Percentiles rank a stretch among this genome's conserved stretches.
Evolutionary conservation across 306 rosid genomes (phyloP).

Genomic region (Lathyrus aphaca): DNA sequence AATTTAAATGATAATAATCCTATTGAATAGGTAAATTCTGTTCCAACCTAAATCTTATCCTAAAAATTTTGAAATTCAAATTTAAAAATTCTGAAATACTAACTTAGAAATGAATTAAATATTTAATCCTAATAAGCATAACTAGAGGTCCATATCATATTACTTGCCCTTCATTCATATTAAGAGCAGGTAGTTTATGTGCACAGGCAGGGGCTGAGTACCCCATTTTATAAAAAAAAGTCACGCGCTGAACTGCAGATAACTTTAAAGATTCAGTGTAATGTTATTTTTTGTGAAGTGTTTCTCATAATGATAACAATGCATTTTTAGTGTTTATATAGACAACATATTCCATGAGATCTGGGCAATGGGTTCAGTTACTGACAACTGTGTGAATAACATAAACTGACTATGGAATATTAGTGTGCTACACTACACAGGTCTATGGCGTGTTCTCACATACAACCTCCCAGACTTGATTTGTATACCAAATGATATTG

Average conservation of each 20-base stretch:
- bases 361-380: background rate
- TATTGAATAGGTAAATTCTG: no score
- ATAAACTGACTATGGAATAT: background rate
- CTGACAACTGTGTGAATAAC: background rate
- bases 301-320: background rate
- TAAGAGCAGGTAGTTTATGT: conserved; percentile 15
- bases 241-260: background rate
- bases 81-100: no score
- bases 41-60: no score
- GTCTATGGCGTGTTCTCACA: conserved; percentile 5
- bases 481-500: background rate
- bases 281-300: background rate
- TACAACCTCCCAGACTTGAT: background rate
- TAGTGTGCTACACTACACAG: background rate
- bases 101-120: no score
- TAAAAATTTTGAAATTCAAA: no score
- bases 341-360: background rate
- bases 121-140: no score
- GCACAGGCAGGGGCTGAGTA: background rate
- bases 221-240: background rate
- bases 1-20: no score
- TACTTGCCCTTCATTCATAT: background rate
- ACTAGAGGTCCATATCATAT: background rate
- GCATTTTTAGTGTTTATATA: background rate
- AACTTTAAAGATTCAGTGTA: background rate